Percentiles rank a stretch among this genome's conserved stretches.
Evolutionary conservation across 1,284 basidiomycete genomes (phyloP).

Genomic region (Caloboletus inedulis): DNA sequence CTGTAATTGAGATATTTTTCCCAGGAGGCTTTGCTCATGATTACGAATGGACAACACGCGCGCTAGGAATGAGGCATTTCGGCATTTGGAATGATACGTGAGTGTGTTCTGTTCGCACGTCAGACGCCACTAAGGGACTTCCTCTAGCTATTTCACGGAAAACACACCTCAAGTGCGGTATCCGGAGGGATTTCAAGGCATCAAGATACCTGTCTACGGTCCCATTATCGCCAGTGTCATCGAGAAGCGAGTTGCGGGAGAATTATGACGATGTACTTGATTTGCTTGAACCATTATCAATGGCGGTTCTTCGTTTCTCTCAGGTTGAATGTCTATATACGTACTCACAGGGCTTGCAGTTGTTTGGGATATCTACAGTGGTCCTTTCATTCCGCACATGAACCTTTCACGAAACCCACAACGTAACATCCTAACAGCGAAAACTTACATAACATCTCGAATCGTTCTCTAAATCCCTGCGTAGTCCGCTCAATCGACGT

Average conservation of each 20-base stretch:
- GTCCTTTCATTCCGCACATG: not conserved
- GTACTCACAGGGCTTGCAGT: not conserved
- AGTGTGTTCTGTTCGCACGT: constrained; percentile 27
- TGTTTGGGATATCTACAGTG: not conserved
- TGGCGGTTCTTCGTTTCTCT: constrained; percentile 1
- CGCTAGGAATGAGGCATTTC: constrained; percentile 72
- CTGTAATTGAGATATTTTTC: constrained; percentile 81
- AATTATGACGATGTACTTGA: constrained; percentile 9
- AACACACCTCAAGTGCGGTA: constrained; percentile 56
- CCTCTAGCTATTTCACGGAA: constrained; percentile 45
- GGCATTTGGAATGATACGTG: constrained; percentile 76
- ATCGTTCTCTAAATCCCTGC: not conserved
- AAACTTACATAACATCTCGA: not conserved
- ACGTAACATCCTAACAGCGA: not conserved
- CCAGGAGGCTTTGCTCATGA: constrained; percentile 78
- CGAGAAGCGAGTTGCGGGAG: constrained; percentile 51
- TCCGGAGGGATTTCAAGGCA: constrained; percentile 75
- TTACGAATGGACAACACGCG: constrained; percentile 72
- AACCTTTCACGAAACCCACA: not conserved
- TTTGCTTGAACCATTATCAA: not conserved
- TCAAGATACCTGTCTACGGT: constrained; percentile 64
- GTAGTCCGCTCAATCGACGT: constrained; percentile 31
- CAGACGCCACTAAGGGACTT: not conserved
- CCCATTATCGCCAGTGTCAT: constrained; percentile 53
- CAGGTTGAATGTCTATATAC: not conserved